These are phyloP conservation scores for Ganoderma multipileum DNA, from an alignment of 1,284 basidiomycete genomes.

Conservation along the genomic window DNA sequence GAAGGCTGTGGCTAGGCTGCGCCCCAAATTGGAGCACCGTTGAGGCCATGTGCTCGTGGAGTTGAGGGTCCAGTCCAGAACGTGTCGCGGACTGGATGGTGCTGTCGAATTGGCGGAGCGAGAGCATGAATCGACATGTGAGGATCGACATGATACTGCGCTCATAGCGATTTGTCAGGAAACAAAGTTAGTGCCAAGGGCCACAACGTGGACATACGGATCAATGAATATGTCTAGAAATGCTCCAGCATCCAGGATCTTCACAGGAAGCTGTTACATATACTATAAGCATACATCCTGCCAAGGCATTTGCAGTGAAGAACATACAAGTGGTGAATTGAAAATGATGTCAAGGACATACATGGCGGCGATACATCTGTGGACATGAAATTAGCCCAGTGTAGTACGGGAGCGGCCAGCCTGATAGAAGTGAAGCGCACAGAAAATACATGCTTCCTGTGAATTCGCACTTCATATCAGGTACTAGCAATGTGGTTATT, in stretches of 20 bases:
- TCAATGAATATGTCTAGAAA: background rate
- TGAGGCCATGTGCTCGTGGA: background rate
- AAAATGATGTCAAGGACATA: no score
- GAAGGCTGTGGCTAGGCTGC: background rate
- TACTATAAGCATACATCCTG: background rate
- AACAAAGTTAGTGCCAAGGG: background rate
- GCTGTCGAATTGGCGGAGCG: background rate
- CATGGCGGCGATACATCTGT: no score
- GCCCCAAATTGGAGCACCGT: background rate
- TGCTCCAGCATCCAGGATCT: background rate
- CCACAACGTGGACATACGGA: background rate
- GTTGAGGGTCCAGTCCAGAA: background rate
- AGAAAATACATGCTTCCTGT: no score
- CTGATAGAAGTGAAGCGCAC: no score
- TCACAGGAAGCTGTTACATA: background rate
- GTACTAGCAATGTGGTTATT: no score
- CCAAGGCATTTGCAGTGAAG: no score
- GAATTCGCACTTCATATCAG: no score
- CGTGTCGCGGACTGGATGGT: background rate
- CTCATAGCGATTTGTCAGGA: background rate
- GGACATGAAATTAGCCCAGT: no score
- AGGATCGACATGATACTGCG: background rate
- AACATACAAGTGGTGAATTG: no score
- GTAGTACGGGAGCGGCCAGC: no score
- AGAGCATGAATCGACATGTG: background rate